Base-by-base conservation (phyloP, 306 rosid species). In the Fragaria iinumae region DNA sequence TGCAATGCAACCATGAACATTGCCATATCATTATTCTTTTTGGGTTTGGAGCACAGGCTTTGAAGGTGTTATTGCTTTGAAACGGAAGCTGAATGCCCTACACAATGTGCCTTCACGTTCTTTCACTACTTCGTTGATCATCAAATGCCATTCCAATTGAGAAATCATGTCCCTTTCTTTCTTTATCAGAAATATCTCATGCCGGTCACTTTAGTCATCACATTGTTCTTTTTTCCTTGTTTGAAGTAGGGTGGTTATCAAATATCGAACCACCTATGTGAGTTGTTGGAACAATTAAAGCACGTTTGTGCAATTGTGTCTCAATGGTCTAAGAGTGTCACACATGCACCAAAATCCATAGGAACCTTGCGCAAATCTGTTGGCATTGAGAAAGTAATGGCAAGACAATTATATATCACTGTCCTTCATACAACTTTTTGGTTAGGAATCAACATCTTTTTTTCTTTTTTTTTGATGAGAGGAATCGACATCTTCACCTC, bases 121-220 rank as follows among this genome's bases (percentile, higher is more conserved):
- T 39, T 25, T 23, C 11, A 38, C 67, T 57, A 57, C 41, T 36
- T 36, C 17, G 27, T 60, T 27, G 25, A 49, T 17, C 21, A 55
- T 21, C 69, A 36, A 34, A 36, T 34, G 53, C 36, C 47, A 23
- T 57, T 21, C 23, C 18, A 57, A 23, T 39, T 14, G 13, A 53
- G 41, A 56, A 21, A 23, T 27, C 2, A 11, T 27, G 69, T 27
- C 70, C 69, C 55, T 5, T 60, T 56, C 55, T 5, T 60, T 56
- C 53, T 55, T 73, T 71, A 45, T 70, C 76, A 70, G 56, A 70
- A 76, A 39, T 66, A 55, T 67, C 76, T 36, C 25, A 32, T 17
- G 69, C 66, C 57, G 8, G 68, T 84, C 83, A 34, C 69, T 83
- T 81, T 83, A 23, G 34, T 38, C 67, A 8, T 23, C 70, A 69